A percentile compares a stretch with the other conserved stretches of the same genome.
phyloP scores from a whole-genome alignment of 202 grass and related monocot genomes.

The Digitaria exilis region DNA sequence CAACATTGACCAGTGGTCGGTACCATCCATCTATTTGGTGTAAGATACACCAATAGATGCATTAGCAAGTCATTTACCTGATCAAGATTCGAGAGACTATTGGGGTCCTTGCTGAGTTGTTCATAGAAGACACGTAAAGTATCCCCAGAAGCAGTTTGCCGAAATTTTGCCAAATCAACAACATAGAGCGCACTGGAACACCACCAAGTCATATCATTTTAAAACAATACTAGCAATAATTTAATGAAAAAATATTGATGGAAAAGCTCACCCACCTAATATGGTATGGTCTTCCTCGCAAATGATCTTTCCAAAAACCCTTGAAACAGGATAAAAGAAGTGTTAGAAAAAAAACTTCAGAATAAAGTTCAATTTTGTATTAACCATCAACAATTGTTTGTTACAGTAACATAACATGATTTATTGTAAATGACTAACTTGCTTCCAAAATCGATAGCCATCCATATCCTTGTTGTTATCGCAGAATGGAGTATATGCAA shows the following conservation, averaged over 20 bases:
- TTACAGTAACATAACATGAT: conserved; percentile 18
- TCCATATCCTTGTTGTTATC: conserved; percentile 99
- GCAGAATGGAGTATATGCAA: conserved; percentile 99
- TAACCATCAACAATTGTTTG: conserved; percentile 25
- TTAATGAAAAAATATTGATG: conserved; percentile 24
- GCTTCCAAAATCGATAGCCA: conserved; percentile 99
- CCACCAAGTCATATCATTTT: conserved; percentile 27
- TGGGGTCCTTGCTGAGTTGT: conserved; percentile 97
- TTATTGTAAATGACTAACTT: conserved; percentile 64
- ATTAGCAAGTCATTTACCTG: conserved; percentile 59
- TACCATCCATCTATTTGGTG: background rate
- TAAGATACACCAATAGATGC: conserved; percentile 22
- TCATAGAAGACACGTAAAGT: conserved; percentile 86
- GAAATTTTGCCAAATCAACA: conserved; percentile 95
- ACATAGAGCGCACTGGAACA: conserved; percentile 91
- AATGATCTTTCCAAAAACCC: conserved; percentile 99
- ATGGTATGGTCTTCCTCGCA: conserved; percentile 92
- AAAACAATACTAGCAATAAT: conserved; percentile 43
- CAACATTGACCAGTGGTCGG: background rate
- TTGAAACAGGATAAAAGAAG: conserved; percentile 38
- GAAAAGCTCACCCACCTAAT: conserved; percentile 68
- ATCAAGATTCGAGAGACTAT: conserved; percentile 99
- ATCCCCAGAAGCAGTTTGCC: conserved; percentile 96
- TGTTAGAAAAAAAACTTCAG: conserved; percentile 25
- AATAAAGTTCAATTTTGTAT: conserved; percentile 31